Base-by-base conservation (phyloP, 768 basidiomycete species). In the Candolleomyces efflorescens region DNA sequence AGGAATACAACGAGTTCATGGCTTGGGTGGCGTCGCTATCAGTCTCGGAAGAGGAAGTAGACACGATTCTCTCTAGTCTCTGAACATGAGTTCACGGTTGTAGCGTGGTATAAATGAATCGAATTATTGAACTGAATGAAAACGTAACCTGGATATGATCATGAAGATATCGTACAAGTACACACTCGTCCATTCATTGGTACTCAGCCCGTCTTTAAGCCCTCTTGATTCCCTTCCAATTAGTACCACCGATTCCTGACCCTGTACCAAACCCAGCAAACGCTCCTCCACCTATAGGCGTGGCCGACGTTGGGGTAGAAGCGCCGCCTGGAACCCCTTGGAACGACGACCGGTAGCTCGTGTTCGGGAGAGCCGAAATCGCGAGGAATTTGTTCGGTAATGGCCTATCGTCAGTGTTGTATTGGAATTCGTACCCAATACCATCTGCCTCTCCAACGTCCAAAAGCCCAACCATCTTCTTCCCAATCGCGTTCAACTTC, bases 361-460 rank as follows among this genome's bases (percentile, higher is more conserved):
- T 82, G 26, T 74, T 67, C 2, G 90, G 90, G 49, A 86, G 73
- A 0, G 88, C 72, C 67, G 90, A 87, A 59, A 94, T 91, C 9
- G 86, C 81, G 24, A 94, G 73, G 73, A 92, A 94, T 68, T 90
- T 92, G 72, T 89, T 89, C 0, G 84, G 83, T 5, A 82, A 79
- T 1, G 92, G 92, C 26, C 89, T 81, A 63, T 93, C 91, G 55
- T 94, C 92, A n/a, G 85, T 90, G 67, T 94, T 92, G 63, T 85
- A 93, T 89, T 95, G 92, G 75, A 94, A 95, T 70, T 96, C 92
- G 15, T 95, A 80, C 9, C 91, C 90, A 61, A 95, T 89, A 41
- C 84, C 82, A 67, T 93, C 90, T 36, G 85, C 82, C 68, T 95
- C 91, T 6, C 87, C 89, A 22, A 96, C 75, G 63, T 92, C 92